phyloP scores from a whole-genome alignment of 176 grass and related monocot genomes.

The Guadua angustifolia region DNA sequence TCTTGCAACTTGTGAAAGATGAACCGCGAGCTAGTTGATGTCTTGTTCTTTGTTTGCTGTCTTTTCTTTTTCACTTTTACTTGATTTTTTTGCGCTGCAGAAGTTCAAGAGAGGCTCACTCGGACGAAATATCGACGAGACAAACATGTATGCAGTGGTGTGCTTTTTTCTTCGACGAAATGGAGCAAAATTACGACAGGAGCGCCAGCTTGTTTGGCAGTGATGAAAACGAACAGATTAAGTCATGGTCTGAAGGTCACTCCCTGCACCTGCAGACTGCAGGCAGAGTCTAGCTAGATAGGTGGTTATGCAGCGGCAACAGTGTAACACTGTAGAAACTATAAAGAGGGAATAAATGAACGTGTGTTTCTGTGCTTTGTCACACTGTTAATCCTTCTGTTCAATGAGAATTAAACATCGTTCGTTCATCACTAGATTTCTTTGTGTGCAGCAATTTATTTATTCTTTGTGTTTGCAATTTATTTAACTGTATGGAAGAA shows the following conservation, averaged over 20 bases:
- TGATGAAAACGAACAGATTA: neutral
- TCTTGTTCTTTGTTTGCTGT: neutral
- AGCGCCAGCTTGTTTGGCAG: too few relatives aligned
- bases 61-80: neutral
- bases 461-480: too few relatives aligned
- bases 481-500: too few relatives aligned
- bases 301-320: neutral
- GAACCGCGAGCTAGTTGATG: neutral
- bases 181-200: neutral
- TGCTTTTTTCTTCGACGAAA: neutral
- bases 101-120: neutral
- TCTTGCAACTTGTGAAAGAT: neutral
- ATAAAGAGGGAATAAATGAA: too few relatives aligned
- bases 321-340: neutral
- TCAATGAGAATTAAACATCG: neutral
- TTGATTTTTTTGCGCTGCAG: conserved; percentile 1
- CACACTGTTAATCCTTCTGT: neutral
- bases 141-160: neutral
- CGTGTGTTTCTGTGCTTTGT: neutral
- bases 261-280: neutral
- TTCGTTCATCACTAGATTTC: too few relatives aligned
- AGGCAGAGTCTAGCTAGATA: neutral
- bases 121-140: neutral
- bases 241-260: neutral
- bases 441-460: too few relatives aligned